Evolutionary conservation across 177 flowering plant genomes (phyloP), one percentile per base, ranked within the genome.

Genomic region (Vitis hybrid): DNA sequence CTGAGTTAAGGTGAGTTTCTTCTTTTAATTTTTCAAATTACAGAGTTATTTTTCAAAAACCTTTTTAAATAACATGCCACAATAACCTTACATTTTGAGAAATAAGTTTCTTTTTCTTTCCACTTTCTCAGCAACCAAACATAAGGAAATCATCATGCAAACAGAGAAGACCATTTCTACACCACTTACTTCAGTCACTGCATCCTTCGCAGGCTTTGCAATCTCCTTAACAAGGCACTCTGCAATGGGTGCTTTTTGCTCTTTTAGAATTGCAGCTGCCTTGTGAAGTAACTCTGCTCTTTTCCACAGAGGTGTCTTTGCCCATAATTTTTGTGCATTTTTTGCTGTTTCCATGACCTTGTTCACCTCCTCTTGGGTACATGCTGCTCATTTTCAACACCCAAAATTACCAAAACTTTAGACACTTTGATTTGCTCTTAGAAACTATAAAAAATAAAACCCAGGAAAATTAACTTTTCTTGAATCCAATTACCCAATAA

Each of bases 251-350:
- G 84, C 84, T 70, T 91, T 96, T 78, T 94, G 92, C 67, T 96
- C 95, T 77, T 94, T 96, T 14, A 96, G 81, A 38, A 96, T 90
- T 1, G 94, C 97, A 31, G 98, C 99, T 3, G 98, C 98, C 76
- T 90, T 94, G 82, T 96, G 99, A 63, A 96, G 97, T 3, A 94
- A 87, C 90, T 96, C 98, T 2, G 99, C 99, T 65, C 99, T 74
- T 82, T 90, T 96, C 99, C 99, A 96, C 1, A 96, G 85, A 0
- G 99, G 97, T 2, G 97, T 94, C 77, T 86, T 94, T 0, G 98
- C 99, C 99, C 99, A 96, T 33, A 75, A 64, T 65, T 94, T 96
- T 64, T 96, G 98, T 1, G 95, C 99, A 4, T 28, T 64, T 80
- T 94, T 94, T 2, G 99, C 86, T 3, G 63, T 72, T 28, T 96